Evolutionary conservation across 768 basidiomycete species (phyloP), one percentile per base, ranked within the genome.

Genomic region (Lentinula lateritia): DNA sequence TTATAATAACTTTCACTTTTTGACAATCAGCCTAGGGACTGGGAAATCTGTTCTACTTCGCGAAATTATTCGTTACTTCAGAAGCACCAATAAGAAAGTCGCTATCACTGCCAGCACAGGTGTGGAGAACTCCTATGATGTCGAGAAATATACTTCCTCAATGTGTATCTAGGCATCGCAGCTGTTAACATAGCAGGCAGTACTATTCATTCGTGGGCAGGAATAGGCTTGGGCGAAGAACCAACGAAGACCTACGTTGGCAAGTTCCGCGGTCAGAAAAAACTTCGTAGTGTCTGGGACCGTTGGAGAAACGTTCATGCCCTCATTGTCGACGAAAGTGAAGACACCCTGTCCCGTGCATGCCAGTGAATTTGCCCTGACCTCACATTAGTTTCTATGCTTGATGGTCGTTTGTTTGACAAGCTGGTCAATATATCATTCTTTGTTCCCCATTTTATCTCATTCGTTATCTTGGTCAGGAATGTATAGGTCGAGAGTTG

Each of bases 291-390:
- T 39, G 75, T 83, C n/a, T 72, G 82, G 18, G 69, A 77, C 2
- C 81, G 90, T 42, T 95, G 93, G 93, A 73, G 72, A 61, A 66
- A 70, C 10, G 85, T 85, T 0, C 68, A 76, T 60, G 85, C 87
- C 4, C 78, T 96, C 28, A 87, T 96, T 66, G 83, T 96, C 53
- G 93, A 96, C 67, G 93, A 96, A 75, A 84, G 93, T 92, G 69
- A 65, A 48, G 83, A 71, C 13, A 41, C 50, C 50, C 56, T 28
- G 50, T 39, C 13, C 16, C 12, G 34, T 12, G 16, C 28, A 34
- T 10, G 55, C 52, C 43, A 2, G 23, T 45, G 35, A 38, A 35
- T n/a, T 57, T 35, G 28, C 20, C 32, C 50, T 61, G 15, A 61
- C 5, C 41, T 50, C 32, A 38, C 48, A 15, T 42, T 58, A 95